Evolutionary conservation across 2,329 filamentous ascomycete genomes (phyloP).

Genomic region (Talaromyces amestolkiae): DNA sequence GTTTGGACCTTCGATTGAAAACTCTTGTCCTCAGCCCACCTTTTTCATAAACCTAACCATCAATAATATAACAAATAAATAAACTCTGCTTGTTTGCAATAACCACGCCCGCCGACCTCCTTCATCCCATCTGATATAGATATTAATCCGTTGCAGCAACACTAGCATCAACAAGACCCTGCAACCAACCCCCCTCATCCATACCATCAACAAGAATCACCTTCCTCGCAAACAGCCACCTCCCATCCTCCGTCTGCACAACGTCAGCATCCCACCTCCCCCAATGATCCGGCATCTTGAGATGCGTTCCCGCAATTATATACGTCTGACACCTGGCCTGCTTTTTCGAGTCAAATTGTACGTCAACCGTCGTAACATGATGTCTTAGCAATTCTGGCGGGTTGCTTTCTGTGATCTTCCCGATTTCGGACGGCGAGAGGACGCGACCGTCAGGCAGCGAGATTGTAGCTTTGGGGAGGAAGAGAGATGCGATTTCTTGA

Average conservation of each 20-base stretch:
- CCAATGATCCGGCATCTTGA: constrained; percentile 9
- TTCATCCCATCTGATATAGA: not conserved
- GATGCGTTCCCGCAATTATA: constrained; percentile 6
- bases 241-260: not conserved
- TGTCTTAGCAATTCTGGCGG: not conserved
- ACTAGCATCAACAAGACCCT: not conserved
- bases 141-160: not conserved
- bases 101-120: not conserved
- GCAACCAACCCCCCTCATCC: not conserved
- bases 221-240: not conserved
- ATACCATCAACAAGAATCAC: not conserved
- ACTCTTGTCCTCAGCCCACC: not conserved
- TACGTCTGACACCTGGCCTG: not conserved
- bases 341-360: not conserved
- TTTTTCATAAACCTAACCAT: not conserved
- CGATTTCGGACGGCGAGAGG: not conserved
- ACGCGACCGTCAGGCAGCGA: not conserved
- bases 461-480: not conserved
- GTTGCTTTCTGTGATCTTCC: not conserved
- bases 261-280: constrained; percentile 2
- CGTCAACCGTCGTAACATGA: not conserved
- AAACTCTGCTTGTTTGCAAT: not conserved
- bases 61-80: not conserved
- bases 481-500: not conserved
- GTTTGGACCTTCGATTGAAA: not conserved